These are phyloP conservation scores for Corchorus capsularis DNA, from an alignment of 345 rosid species.

Conservation along the genomic window DNA sequence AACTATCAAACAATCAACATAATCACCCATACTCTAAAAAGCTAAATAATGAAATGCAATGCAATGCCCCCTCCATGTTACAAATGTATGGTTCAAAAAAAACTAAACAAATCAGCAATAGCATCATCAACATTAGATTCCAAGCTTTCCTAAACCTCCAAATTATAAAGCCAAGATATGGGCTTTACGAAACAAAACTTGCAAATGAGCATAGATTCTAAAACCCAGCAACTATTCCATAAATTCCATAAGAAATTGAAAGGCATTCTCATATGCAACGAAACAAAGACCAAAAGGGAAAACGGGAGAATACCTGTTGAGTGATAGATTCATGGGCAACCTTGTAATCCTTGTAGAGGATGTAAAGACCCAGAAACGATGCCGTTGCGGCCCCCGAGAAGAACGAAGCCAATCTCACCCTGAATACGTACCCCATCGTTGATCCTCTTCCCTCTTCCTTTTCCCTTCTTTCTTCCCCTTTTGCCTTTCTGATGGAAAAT, in stretches of 20 bases:
- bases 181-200: neutral
- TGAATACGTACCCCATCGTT: constrained; percentile 68
- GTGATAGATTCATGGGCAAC: constrained; percentile 76
- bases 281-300: neutral
- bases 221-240: neutral
- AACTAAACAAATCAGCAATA: neutral
- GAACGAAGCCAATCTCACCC: constrained; percentile 94
- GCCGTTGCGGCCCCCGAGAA: constrained; percentile 91
- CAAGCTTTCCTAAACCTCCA: constrained; percentile 7
- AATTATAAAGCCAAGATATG: neutral
- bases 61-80: neutral
- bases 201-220: neutral
- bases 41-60: neutral
- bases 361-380: constrained; percentile 66
- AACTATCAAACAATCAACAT: neutral
- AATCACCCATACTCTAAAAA: constrained; percentile 8
- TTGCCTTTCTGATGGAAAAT: neutral
- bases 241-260: neutral
- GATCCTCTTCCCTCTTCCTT: constrained; percentile 26
- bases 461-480: constrained; percentile 26
- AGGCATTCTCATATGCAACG: neutral
- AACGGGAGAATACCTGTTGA: constrained; percentile 54
- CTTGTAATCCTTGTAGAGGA: constrained; percentile 86
- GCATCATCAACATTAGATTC: neutral
- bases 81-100: constrained; percentile 1